Evolutionary conservation across 2,329 filamentous ascomycete species (phyloP), one percentile per base, ranked within the genome.

Genomic region (Xylaria sp.): DNA sequence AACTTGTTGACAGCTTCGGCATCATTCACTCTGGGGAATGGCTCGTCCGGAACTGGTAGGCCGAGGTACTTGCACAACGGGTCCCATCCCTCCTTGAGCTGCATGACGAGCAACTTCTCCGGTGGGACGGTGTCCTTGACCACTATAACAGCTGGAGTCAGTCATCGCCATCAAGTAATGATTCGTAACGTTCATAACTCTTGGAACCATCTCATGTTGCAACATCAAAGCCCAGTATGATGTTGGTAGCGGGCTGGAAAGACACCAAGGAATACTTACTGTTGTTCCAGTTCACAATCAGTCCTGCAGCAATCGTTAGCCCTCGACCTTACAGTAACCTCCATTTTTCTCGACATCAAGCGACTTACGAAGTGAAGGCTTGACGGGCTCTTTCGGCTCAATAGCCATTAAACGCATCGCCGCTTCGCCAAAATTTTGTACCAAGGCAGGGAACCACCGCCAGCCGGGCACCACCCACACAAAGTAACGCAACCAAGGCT

Each of bases 1-100:
- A 63, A 49, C 55, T 62, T 19, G 3, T 69, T 56, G 0, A 65
- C 63, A 1, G 69, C 68, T 18, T 68, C 61, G 0, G 58, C 64
- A n/a, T 70, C 68, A 35, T 71, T 71, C 2, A 66, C 63, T 9
- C 60, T 61, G 0, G 68, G 68, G 3, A 71, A 66, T 3, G 64
- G 62, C 3, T 66, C 63, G 9, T 69, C 58, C 3, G 67, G 68
- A 7, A 65, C 56, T 0, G 67, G 67, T 11, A 65, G 54, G 13
- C 51, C 59, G 34, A 70, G 54, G 39, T 70, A 70, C 49, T 63
- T 52, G 50, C 63, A 67, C 37, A 69, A 44, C n/a, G 69, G 65
- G 30, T 37, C 63, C 69, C 68, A 71, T 2, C 67, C 68, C 7
- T 69, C 59, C 5, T 66, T 60, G 34, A 71, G 57, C 8, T 69